A percentile compares a stretch with the other conserved stretches of the same genome.
These are phyloP conservation scores for Phytopythium mirpurense DNA, from an alignment of 352 stramenopile genomes.

Conservation along the genomic window DNA sequence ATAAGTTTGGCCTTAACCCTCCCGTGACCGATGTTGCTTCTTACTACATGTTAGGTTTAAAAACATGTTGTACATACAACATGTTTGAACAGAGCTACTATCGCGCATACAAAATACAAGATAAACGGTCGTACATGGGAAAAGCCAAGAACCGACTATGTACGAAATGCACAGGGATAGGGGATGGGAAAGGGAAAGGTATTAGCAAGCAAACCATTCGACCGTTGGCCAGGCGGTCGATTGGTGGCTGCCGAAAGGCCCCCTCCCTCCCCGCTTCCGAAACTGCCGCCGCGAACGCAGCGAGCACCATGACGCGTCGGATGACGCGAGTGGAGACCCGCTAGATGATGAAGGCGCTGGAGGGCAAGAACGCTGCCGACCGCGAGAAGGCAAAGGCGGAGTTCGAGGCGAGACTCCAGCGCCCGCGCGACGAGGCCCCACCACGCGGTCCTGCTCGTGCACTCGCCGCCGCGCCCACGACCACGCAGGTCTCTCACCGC, in stretches of 20 bases:
- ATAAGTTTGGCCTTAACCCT: no score
- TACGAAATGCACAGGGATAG: neutral
- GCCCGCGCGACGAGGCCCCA: no score
- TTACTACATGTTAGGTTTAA: constrained; percentile 1
- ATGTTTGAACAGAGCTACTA: neutral
- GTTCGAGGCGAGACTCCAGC: neutral
- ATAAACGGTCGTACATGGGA: neutral
- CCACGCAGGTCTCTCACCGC: no score
- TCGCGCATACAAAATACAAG: neutral
- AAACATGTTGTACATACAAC: neutral
- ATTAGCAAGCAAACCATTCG: neutral
- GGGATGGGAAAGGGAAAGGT: neutral
- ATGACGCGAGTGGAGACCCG: neutral
- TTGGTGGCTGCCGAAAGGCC: no score
- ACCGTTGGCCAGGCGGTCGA: neutral
- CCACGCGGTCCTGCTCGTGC: no score
- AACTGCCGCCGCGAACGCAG: neutral
- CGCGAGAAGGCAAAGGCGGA: neutral
- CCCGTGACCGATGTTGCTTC: neutral
- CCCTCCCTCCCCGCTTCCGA: no score
- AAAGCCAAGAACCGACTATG: neutral
- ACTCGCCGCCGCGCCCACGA: no score
- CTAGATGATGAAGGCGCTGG: neutral
- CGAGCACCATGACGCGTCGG: neutral
- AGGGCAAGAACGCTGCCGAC: neutral